Percentiles rank a stretch among this genome's conserved stretches.
Evolutionary conservation across 2,329 filamentous ascomycete genomes (phyloP).

Genomic region (Xylaria digitata): DNA sequence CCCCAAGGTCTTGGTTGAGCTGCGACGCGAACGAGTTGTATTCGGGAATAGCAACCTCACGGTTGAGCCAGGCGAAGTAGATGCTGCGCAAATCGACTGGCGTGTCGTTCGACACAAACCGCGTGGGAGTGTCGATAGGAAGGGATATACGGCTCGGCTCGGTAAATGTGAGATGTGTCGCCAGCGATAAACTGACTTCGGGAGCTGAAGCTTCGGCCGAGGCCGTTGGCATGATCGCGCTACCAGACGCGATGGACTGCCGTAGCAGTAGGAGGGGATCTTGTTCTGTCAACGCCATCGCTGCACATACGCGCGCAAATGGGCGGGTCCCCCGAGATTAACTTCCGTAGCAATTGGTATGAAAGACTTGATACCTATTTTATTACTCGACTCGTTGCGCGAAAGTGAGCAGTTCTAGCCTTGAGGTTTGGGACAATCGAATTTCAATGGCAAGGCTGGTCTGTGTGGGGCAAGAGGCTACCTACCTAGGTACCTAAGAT

Average conservation of each 20-base stretch:
- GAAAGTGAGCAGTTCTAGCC: slow-evolving; percentile 12
- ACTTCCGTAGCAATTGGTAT: not conserved
- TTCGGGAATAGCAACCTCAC: slow-evolving; percentile 87
- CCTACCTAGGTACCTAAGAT: slow-evolving; percentile 2
- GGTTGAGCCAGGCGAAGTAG: slow-evolving; percentile 96
- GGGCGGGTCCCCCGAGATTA: not conserved
- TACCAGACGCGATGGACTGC: slow-evolving; percentile 79
- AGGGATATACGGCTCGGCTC: slow-evolving; percentile 70
- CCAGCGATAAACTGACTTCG: slow-evolving; percentile 75
- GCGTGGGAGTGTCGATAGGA: slow-evolving; percentile 78
- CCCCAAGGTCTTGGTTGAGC: slow-evolving; percentile 81
- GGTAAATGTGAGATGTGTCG: slow-evolving; percentile 82
- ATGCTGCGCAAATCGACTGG: slow-evolving; percentile 90
- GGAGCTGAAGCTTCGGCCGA: slow-evolving; percentile 72
- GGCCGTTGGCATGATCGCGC: slow-evolving; percentile 77
- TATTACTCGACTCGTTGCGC: not conserved
- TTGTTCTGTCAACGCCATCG: slow-evolving; percentile 70
- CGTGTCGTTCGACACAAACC: slow-evolving; percentile 82
- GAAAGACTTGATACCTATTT: not conserved
- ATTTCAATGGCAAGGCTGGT: slow-evolving; percentile 32
- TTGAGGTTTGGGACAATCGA: slow-evolving; percentile 16
- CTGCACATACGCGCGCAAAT: slow-evolving; percentile 35
- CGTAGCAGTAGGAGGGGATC: slow-evolving; percentile 88
- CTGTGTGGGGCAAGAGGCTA: slow-evolving; percentile 17
- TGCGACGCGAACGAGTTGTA: slow-evolving; percentile 87